A percentile compares a stretch with the other conserved stretches of the same genome.
phyloP scores from a whole-genome alignment of 768 basidiomycete genomes.

The Pisolithus tinctorius region DNA sequence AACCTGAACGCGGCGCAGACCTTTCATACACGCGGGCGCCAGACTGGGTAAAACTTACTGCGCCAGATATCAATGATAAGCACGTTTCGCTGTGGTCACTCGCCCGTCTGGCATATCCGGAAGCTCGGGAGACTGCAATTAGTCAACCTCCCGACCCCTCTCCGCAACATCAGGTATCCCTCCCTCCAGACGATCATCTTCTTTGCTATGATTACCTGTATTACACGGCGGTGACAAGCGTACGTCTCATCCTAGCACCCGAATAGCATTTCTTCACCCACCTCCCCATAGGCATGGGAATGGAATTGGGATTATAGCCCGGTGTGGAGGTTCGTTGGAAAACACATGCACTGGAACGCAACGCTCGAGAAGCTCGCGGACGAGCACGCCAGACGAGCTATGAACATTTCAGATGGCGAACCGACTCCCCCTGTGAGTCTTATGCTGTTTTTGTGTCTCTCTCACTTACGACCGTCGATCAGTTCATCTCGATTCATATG shows the following conservation, averaged over 20 bases:
- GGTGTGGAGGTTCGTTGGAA: conserved; percentile 51
- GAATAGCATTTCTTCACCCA: not conserved
- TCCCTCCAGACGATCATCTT: conserved; percentile 18
- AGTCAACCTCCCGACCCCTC: conserved; percentile 9
- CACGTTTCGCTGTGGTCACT: conserved; percentile 21
- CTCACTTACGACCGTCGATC: not conserved
- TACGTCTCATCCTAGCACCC: conserved; percentile 16
- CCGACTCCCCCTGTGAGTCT: conserved; percentile 41
- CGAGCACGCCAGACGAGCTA: conserved; percentile 38
- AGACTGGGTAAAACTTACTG: conserved; percentile 15
- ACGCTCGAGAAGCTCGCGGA: conserved; percentile 36
- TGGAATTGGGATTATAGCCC: conserved; percentile 52
- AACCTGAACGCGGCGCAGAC: conserved; percentile 26
- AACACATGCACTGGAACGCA: conserved; percentile 44
- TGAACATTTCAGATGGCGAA: conserved; percentile 31
- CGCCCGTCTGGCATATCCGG: conserved; percentile 17
- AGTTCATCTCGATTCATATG: conserved; percentile 55
- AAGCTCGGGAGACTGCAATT: conserved; percentile 7
- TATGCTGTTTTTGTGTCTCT: not conserved
- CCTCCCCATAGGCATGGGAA: conserved; percentile 39
- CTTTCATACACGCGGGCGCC: conserved; percentile 21
- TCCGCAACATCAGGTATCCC: conserved; percentile 10
- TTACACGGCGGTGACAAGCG: conserved; percentile 34
- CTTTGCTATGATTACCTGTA: conserved; percentile 23
- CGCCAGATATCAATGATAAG: conserved; percentile 11